phyloP scores from a whole-genome alignment of 371 early-diverging fungal species.

The Syncephalastrum sp. region DNA sequence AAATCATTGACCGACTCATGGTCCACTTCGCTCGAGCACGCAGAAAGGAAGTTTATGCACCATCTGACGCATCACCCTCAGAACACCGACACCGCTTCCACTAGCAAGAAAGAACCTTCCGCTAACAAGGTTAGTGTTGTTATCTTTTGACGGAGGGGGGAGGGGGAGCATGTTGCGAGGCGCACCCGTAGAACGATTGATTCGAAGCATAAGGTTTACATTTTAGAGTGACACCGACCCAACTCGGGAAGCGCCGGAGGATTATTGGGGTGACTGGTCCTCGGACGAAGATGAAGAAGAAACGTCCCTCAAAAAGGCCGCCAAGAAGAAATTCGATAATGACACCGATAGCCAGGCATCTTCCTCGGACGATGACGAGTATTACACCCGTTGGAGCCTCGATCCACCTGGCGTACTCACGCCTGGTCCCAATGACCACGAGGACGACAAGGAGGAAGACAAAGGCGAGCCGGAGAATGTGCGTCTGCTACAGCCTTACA shows the following conservation, averaged over 20 bases:
- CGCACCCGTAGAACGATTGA: too few relatives aligned
- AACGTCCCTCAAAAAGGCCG: constrained; percentile 3
- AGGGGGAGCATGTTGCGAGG: too few relatives aligned
- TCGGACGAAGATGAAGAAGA: constrained; percentile 31
- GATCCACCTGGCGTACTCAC: constrained; percentile 42
- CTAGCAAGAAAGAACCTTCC: constrained; percentile 6
- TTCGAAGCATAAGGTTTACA: too few relatives aligned
- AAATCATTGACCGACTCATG: constrained; percentile 17
- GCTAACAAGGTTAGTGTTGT: too few relatives aligned
- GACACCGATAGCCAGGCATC: constrained; percentile 22
- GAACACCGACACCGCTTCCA: constrained; percentile 8
- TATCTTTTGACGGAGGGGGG: too few relatives aligned
- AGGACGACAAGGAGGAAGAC: not conserved
- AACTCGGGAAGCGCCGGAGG: constrained; percentile 31
- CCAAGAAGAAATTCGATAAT: constrained; percentile 7
- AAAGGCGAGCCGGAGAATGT: not conserved
- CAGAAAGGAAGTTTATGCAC: constrained; percentile 37
- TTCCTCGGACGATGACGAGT: constrained; percentile 29
- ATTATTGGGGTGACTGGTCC: constrained; percentile 53
- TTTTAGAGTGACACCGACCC: not conserved
- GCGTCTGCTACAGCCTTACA: constrained; percentile 13
- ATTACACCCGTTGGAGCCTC: constrained; percentile 43
- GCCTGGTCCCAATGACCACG: constrained; percentile 24
- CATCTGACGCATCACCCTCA: constrained; percentile 22
- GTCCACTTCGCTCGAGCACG: constrained; percentile 32